phyloP scores from a whole-genome alignment of 2,329 filamentous ascomycete genomes.

The Paraconiothyrium sp. region DNA sequence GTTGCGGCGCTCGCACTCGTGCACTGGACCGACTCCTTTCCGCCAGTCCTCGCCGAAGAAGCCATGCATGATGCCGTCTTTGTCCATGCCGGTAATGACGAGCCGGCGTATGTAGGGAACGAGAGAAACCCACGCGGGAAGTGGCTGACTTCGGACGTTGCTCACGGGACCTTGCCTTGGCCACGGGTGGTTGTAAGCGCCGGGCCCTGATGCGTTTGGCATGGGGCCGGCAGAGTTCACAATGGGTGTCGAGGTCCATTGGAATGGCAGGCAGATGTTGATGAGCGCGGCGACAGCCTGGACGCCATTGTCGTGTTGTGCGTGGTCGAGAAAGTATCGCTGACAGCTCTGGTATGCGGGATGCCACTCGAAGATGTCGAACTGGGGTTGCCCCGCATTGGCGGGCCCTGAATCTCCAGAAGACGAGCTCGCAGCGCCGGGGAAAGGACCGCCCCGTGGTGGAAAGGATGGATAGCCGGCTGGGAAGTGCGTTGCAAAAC shows the following conservation, averaged over 20 bases:
- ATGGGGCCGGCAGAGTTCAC: conserved; percentile 45
- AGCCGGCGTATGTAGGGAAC: conserved; percentile 91
- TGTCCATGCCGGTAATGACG: conserved; percentile 91
- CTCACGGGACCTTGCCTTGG: conserved; percentile 53
- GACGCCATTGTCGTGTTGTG: conserved; percentile 82
- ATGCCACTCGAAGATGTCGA: conserved; percentile 93
- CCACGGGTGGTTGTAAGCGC: conserved; percentile 52
- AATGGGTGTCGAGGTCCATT: conserved; percentile 68
- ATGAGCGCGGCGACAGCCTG: conserved; percentile 90
- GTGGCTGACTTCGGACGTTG: conserved; percentile 47
- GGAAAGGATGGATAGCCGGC: conserved; percentile 45
- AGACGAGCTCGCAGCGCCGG: conserved; percentile 34
- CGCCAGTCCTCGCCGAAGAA: conserved; percentile 97
- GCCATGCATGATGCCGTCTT: conserved; percentile 84
- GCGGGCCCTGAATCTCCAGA: conserved; percentile 36
- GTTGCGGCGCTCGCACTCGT: conserved; percentile 90
- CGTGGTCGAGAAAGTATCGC: conserved; percentile 89
- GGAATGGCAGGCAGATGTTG: conserved; percentile 91
- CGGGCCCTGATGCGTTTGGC: conserved; percentile 43
- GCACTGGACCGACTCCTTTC: conserved; percentile 79
- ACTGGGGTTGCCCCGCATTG: conserved; percentile 50
- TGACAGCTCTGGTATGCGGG: conserved; percentile 90
- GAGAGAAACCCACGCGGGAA: conserved; percentile 68
- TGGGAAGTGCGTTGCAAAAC: conserved; percentile 44
- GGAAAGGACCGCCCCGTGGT: conserved; percentile 38